A percentile compares a stretch with the other conserved stretches of the same genome.
phyloP scores from a whole-genome alignment of 2,329 filamentous ascomycete species.

The Apiospora hydei region DNA sequence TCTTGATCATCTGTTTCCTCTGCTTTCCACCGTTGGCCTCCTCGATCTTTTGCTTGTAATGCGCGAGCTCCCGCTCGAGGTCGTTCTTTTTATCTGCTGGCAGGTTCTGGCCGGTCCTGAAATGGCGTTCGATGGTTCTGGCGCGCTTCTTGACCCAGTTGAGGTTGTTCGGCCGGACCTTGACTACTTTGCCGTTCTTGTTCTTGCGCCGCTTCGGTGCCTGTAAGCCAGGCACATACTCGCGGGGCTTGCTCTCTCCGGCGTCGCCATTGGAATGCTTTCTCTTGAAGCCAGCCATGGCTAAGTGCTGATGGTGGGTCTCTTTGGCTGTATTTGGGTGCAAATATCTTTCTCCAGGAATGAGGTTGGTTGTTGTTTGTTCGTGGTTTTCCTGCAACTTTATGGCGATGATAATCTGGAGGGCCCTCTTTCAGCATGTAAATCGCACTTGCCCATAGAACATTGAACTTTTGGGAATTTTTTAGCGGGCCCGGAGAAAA shows the following conservation, averaged over 20 bases:
- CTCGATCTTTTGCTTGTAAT: conserved; percentile 69
- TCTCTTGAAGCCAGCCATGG: conserved; percentile 40
- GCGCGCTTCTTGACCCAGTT: conserved; percentile 75
- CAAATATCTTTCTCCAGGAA: neutral
- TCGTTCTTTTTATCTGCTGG: conserved; percentile 73
- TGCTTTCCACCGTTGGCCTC: conserved; percentile 66
- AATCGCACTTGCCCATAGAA: neutral
- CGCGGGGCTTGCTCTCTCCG: conserved; percentile 28
- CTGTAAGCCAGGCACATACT: conserved; percentile 19
- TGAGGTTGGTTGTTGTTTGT: neutral
- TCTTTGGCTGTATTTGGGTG: neutral
- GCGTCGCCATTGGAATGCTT: conserved; percentile 39
- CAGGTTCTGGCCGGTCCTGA: conserved; percentile 67
- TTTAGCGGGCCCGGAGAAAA: conserved; percentile 17
- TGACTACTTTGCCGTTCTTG: conserved; percentile 41
- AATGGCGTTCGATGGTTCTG: conserved; percentile 71
- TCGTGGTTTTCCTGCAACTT: neutral
- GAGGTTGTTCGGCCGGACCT: conserved; percentile 49
- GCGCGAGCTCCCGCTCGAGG: conserved; percentile 74
- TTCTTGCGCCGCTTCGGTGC: conserved; percentile 42
- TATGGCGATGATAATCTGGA: neutral
- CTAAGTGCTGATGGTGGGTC: neutral
- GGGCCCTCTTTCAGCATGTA: neutral
- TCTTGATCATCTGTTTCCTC: conserved; percentile 74
- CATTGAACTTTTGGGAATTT: conserved; percentile 18